Conservation (phyloP, 2,329 filamentous ascomycete genomes). For the Penicillium sp. region DNA sequence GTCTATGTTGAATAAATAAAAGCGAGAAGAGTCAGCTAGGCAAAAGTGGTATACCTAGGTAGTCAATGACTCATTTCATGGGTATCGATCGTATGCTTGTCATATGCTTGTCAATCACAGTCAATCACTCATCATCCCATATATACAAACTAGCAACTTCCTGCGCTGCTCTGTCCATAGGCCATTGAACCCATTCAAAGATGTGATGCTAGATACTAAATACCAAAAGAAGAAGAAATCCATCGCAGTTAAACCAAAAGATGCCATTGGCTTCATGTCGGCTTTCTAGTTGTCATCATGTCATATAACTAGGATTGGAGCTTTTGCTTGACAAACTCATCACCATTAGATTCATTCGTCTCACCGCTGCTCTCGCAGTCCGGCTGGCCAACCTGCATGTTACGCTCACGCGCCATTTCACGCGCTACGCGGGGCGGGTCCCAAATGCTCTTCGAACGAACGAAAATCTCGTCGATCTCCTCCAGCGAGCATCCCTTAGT, state of each 20-base stretch:
- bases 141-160: background rate
- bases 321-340: background rate
- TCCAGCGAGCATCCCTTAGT: slow-evolving; percentile 38
- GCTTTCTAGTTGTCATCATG: background rate
- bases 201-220: background rate
- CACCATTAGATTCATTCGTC: slow-evolving; percentile 4
- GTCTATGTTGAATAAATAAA: background rate
- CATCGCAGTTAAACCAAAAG: background rate
- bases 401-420: slow-evolving; percentile 5
- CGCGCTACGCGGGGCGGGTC: slow-evolving; percentile 25
- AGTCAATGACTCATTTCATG: background rate
- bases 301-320: background rate
- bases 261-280: background rate
- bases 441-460: slow-evolving; percentile 28
- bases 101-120: too few species aligned
- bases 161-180: background rate
- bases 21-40: background rate
- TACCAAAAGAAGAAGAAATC: background rate
- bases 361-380: slow-evolving; percentile 11
- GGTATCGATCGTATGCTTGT: background rate
- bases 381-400: background rate
- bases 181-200: background rate
- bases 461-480: slow-evolving; percentile 40
- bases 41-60: background rate
- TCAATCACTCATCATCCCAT: background rate